phyloP scores from a whole-genome alignment of 2,329 filamentous ascomycete species.

The Clonostachys byssicola region DNA sequence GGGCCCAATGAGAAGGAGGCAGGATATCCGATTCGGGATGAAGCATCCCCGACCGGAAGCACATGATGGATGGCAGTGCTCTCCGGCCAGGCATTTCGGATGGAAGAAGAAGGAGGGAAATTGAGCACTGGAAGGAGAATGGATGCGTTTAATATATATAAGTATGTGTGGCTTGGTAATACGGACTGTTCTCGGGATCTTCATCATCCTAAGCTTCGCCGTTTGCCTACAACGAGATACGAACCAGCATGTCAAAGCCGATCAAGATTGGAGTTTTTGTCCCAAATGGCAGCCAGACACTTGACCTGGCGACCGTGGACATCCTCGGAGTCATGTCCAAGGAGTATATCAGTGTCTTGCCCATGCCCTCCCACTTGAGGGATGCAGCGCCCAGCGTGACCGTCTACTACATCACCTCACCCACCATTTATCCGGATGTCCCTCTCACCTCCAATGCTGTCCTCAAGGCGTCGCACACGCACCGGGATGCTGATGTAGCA shows the following conservation, averaged over 20 bases:
- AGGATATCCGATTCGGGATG: background rate
- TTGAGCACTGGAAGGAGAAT: too few species aligned
- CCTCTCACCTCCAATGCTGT: conserved; percentile 31
- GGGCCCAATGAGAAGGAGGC: background rate
- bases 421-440: conserved; percentile 26
- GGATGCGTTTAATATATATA: too few species aligned
- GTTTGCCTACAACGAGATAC: too few species aligned
- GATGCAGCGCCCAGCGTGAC: conserved; percentile 32
- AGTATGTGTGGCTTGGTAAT: too few species aligned
- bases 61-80: too few species aligned
- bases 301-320: conserved; percentile 47
- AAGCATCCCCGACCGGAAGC: too few species aligned
- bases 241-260: conserved; percentile 2
- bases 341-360: conserved; percentile 31
- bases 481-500: conserved; percentile 37
- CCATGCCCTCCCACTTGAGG: conserved; percentile 26
- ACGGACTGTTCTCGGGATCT: too few species aligned
- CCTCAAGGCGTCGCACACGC: conserved; percentile 36
- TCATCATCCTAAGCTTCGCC: too few species aligned
- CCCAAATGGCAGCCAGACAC: conserved; percentile 37
- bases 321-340: conserved; percentile 39
- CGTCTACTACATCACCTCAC: conserved; percentile 41
- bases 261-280: conserved; percentile 47
- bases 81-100: too few species aligned
- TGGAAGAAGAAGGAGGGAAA: too few species aligned